A percentile compares a stretch with the other conserved stretches of the same genome.
phyloP scores from a whole-genome alignment of 1,139 yeast genomes.

The Yamadazyma dushanensis region DNA sequence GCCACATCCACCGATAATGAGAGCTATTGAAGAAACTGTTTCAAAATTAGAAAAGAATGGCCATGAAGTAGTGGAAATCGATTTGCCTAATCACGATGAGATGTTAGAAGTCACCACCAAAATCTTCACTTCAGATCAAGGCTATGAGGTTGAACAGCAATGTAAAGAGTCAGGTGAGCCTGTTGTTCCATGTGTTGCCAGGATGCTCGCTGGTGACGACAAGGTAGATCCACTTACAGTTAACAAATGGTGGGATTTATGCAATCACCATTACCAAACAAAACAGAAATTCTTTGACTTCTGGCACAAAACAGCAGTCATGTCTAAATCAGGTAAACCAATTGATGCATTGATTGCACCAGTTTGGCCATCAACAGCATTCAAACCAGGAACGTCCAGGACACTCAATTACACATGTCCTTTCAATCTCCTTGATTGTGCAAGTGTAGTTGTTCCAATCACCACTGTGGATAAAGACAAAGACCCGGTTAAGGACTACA shows the following conservation, averaged over 20 bases:
- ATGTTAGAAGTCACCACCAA: constrained; percentile 9
- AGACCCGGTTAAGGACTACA: constrained; percentile 26
- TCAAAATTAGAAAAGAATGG: constrained; percentile 16
- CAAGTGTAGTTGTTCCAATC: constrained; percentile 56
- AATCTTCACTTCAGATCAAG: constrained; percentile 19
- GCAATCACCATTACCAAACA: constrained; percentile 24
- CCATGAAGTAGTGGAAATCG: constrained; percentile 18
- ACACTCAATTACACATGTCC: constrained; percentile 45
- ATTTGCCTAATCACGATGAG: constrained; percentile 11
- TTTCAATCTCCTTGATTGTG: constrained; percentile 55
- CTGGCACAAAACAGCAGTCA: constrained; percentile 25
- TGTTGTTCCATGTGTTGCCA: constrained; percentile 12
- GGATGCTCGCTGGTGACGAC: constrained; percentile 2
- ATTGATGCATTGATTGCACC: constrained; percentile 38
- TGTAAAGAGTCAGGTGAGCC: constrained; percentile 20
- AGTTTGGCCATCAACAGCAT: constrained; percentile 26
- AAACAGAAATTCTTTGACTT: constrained; percentile 28
- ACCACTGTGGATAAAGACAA: constrained; percentile 39
- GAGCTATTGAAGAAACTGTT: constrained; percentile 15
- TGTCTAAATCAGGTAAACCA: constrained; percentile 26
- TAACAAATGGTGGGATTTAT: constrained; percentile 33
- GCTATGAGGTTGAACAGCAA: constrained; percentile 13
- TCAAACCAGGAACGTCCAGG: constrained; percentile 18
- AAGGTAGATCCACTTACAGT: constrained; percentile 17
- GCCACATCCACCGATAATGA: constrained; percentile 20